Conservation (phyloP, 306 rosid species). For the Oemleria cerasiformis region DNA sequence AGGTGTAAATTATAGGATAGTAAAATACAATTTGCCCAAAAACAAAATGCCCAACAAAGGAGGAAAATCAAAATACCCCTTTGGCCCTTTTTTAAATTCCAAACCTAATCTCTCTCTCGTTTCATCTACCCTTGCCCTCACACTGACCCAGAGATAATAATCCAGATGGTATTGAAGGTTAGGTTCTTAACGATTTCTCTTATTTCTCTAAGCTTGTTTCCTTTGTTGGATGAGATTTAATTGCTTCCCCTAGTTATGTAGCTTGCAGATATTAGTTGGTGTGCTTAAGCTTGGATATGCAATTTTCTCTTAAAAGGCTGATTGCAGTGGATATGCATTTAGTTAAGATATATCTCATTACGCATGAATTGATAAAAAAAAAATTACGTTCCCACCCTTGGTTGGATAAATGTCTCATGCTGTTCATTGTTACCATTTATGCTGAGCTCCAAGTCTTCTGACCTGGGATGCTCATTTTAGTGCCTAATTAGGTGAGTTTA, state of each 20-base stretch:
- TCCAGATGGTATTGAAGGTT: slow-evolving; percentile 88
- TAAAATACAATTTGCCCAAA: too few species aligned
- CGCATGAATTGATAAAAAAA: too few species aligned
- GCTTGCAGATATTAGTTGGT: not conserved
- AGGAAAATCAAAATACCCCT: too few species aligned
- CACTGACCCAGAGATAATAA: slow-evolving; percentile 64
- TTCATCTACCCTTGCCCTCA: too few species aligned
- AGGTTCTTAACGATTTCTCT: slow-evolving; percentile 26
- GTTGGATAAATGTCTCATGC: not conserved
- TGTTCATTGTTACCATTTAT: not conserved
- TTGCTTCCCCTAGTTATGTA: not conserved
- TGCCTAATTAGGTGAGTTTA: not conserved
- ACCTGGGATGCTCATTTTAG: not conserved
- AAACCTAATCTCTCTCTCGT: too few species aligned
- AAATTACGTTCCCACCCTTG: not conserved
- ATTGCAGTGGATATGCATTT: not conserved
- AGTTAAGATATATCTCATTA: not conserved
- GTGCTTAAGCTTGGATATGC: not conserved
- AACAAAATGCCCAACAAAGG: too few species aligned
- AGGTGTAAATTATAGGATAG: too few species aligned
- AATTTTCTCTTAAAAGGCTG: not conserved
- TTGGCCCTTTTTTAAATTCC: too few species aligned
- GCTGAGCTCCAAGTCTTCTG: not conserved
- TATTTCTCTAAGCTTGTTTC: not conserved
- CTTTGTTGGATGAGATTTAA: not conserved